Evolutionary conservation across 139 green algal species (phyloP).

Genomic region (Tetraselmis striata): DNA sequence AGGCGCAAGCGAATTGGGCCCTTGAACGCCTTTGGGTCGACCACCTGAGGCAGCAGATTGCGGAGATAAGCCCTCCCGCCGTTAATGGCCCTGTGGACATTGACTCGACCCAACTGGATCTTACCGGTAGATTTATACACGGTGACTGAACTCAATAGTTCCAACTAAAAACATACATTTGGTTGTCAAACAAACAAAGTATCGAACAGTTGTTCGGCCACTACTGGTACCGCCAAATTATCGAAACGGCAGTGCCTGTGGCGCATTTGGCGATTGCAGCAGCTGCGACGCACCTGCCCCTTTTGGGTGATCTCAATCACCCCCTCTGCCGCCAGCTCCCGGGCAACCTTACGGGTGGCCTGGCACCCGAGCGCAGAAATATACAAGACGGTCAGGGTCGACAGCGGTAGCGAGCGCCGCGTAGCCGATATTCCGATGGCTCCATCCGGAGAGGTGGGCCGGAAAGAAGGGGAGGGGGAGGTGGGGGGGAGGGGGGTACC

Average conservation of each 20-base stretch:
- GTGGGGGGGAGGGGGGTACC: neutral
- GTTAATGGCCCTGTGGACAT: no score
- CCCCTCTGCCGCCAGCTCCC: constrained; percentile 7
- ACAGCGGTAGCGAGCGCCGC: neutral
- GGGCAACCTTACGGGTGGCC: constrained; percentile 19
- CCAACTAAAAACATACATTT: no score
- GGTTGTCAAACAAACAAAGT: no score
- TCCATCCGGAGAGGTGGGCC: neutral
- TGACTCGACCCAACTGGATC: no score
- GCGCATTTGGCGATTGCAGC: neutral
- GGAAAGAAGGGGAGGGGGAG: neutral
- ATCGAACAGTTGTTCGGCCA: neutral
- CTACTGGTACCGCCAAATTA: neutral
- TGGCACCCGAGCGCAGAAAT: neutral
- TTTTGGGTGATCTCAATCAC: constrained; percentile 37
- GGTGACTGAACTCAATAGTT: neutral
- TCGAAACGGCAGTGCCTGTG: neutral
- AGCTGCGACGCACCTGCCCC: constrained; percentile 8
- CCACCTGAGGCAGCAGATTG: neutral
- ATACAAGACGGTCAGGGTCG: neutral
- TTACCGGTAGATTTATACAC: no score
- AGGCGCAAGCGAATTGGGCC: constrained; percentile 37
- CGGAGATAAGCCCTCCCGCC: no score
- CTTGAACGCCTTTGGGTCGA: constrained; percentile 19
- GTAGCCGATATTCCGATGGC: neutral